phyloP scores from a whole-genome alignment of 2,329 filamentous ascomycete genomes.

The Phoma herbarum region DNA sequence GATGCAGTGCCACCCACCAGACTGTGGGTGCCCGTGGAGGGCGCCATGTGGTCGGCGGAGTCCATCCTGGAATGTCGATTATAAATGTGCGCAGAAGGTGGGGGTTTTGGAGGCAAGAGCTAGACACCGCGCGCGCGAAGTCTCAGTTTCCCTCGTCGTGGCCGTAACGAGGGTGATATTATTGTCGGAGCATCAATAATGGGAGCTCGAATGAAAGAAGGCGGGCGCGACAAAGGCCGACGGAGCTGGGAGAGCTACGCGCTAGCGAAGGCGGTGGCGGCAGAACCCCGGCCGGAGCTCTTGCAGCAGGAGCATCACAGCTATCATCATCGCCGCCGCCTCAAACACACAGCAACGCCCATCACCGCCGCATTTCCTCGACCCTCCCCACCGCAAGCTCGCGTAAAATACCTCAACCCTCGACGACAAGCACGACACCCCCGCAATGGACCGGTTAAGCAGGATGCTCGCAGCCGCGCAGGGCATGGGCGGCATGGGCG shows the following conservation, averaged over 20 bases:
- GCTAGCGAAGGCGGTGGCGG: constrained; percentile 1
- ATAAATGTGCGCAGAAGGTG: neutral
- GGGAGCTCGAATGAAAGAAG: constrained; percentile 5
- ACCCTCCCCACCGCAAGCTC: neutral
- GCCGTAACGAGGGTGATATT: neutral
- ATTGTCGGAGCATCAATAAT: constrained; percentile 10
- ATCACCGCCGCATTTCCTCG: neutral
- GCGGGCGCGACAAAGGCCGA: constrained; percentile 18
- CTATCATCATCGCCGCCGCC: constrained; percentile 24
- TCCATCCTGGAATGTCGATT: constrained; percentile 20
- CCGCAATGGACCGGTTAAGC: constrained; percentile 88
- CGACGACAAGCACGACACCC: neutral
- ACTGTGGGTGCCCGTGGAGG: constrained; percentile 19
- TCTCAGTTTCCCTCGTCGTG: neutral
- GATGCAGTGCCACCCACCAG: constrained; percentile 37
- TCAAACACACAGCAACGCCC: neutral
- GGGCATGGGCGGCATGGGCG: constrained; percentile 70
- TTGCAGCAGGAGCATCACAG: neutral
- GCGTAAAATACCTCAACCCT: neutral
- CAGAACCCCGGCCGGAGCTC: constrained; percentile 1
- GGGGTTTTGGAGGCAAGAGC: neutral
- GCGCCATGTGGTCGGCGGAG: constrained; percentile 29
- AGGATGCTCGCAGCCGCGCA: constrained; percentile 82
- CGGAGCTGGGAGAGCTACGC: constrained; percentile 14
- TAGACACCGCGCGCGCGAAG: neutral